Conservation (phyloP, 257 asterid genomes). For the Fraxinus americana region DNA sequence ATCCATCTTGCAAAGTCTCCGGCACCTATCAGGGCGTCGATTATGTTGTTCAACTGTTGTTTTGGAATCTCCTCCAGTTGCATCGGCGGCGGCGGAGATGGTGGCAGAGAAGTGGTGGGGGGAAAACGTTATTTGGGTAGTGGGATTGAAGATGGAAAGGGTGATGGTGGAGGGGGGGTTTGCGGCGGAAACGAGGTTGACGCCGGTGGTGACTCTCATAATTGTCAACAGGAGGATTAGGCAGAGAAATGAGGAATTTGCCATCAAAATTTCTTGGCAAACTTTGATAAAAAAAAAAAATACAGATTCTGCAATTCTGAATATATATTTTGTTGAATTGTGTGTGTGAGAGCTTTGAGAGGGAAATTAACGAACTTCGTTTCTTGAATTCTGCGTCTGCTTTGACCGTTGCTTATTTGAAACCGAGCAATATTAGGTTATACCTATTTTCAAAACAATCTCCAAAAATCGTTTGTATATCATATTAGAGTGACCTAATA, state of each 20-base stretch:
- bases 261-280: constrained; percentile 19
- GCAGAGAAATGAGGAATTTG: constrained; percentile 12
- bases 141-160: neutral
- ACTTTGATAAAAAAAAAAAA: neutral
- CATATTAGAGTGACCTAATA: too few relatives aligned
- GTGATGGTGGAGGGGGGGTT: constrained; percentile 10
- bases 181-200: constrained; percentile 15
- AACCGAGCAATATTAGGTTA: too few relatives aligned
- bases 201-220: constrained; percentile 26
- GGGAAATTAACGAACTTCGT: neutral
- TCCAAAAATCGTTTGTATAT: too few relatives aligned
- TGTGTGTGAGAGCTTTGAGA: neutral
- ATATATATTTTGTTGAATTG: neutral
- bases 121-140: constrained; percentile 17
- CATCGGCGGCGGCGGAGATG: constrained; percentile 26
- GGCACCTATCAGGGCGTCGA: constrained; percentile 57
- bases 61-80: constrained; percentile 26
- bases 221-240: constrained; percentile 22
- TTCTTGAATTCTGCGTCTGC: neutral
- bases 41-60: constrained; percentile 48
- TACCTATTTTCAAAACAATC: too few relatives aligned
- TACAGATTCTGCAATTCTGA: too few relatives aligned
- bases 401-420: too few relatives aligned
- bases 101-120: constrained; percentile 20
- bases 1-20: constrained; percentile 68